Evolutionary conservation across 257 asterid genomes (phyloP).

Genomic region (Petrea volubilis): DNA sequence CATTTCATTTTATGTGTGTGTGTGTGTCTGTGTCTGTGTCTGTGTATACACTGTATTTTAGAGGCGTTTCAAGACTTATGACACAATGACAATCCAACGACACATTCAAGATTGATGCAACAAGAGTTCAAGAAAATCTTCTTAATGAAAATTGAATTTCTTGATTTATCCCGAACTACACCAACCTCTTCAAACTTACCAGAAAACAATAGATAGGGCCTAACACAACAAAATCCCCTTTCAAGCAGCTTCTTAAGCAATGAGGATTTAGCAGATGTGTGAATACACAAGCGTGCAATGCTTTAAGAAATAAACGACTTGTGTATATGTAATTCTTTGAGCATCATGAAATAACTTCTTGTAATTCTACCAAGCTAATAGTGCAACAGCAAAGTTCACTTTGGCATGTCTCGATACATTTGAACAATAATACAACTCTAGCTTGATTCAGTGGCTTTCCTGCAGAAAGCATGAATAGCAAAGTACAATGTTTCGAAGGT

Average conservation of each 20-base stretch:
- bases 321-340: neutral
- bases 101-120: neutral
- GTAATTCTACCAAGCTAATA: neutral
- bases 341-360: neutral
- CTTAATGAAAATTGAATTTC: neutral
- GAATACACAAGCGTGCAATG: neutral
- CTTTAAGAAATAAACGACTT: neutral
- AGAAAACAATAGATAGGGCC: neutral
- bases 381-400: too few relatives aligned
- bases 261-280: neutral
- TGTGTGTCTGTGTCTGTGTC: too few relatives aligned
- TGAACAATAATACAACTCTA: neutral
- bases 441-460: neutral
- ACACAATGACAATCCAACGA: neutral
- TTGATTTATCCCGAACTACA: neutral
- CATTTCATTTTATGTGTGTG: too few relatives aligned
- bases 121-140: neutral
- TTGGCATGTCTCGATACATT: too few relatives aligned
- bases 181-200: neutral
- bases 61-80: too few relatives aligned
- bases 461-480: conserved; percentile 4
- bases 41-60: too few relatives aligned
- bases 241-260: neutral
- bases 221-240: neutral
- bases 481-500: neutral